Evolutionary conservation across 768 basidiomycete species (phyloP), one percentile per base, ranked within the genome.

Genomic region (Trametes elegans): DNA sequence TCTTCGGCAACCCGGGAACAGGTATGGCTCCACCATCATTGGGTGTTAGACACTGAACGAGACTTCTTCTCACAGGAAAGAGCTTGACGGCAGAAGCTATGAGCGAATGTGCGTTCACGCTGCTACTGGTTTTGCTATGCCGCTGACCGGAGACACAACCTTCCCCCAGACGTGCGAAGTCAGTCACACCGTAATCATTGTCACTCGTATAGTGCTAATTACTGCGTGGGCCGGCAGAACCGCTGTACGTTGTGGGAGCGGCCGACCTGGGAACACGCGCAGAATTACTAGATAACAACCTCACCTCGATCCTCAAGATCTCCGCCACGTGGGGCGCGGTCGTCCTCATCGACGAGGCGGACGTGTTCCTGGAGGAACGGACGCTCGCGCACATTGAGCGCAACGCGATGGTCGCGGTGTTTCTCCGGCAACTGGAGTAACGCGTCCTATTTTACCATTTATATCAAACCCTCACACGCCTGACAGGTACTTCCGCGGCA

Each of bases 391-490:
- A 86, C 62, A 64, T 87, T 11, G 76, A 83, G 62, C 76, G 85
- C 10, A 88, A 87, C 60, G 85, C 85, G 0, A 84, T 87, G 79
- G 84, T 88, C 6, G 84, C 84, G 3, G 84, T 86, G 11, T 87
- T 68, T 55, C 61, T 67, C 19, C 41, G 66, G 11, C 66, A 67
- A 34, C 60, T 64, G 1, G 67, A 66, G 65, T 66, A 32, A 38
- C 56, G 34, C n/a, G 16, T 3, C 21, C 1, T 21, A 13, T 28
- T 10, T 16, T 1, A 10, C 16, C 5, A 14, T 18, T 27, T 32
- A 31, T 16, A 21, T 21, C 8, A 46, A 13, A 5, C 3, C n/a
- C 38, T 16, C 16, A 6, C 18, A n/a, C 49, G 29, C 42, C 32
- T 28, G 6, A 29, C 38, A 48, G 65, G 32, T 62, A 66, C 49